Conservation (phyloP, 768 basidiomycete species). For the Sarcodon sp. region DNA sequence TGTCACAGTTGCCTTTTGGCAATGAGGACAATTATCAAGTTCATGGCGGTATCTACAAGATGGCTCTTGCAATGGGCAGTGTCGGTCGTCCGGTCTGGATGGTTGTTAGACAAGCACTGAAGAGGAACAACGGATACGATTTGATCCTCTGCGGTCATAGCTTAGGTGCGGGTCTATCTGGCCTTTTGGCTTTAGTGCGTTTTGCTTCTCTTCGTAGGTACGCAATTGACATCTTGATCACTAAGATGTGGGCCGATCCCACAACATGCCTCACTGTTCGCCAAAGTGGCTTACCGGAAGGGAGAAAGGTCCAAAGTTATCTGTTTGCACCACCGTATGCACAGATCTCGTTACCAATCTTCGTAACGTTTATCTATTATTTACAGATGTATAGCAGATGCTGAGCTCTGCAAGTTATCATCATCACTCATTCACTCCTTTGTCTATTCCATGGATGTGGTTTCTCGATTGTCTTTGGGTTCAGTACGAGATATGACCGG, state of each 20-base stretch:
- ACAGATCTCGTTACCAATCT: not conserved
- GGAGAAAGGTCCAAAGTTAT: slow-evolving; percentile 58
- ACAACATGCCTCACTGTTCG: slow-evolving; percentile 55
- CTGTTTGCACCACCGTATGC: slow-evolving; percentile 73
- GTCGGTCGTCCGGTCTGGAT: slow-evolving; percentile 66
- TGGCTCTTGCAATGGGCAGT: slow-evolving; percentile 71
- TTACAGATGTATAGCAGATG: slow-evolving; percentile 47
- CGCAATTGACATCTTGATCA: not conserved
- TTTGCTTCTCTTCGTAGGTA: slow-evolving; percentile 1
- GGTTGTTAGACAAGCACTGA: slow-evolving; percentile 59
- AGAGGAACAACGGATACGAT: slow-evolving; percentile 58
- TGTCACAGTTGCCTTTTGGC: not conserved
- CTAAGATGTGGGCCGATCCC: slow-evolving; percentile 79
- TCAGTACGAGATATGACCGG: slow-evolving; percentile 65
- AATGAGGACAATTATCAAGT: slow-evolving; percentile 35
- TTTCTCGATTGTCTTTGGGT: slow-evolving; percentile 67
- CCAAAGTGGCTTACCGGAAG: slow-evolving; percentile 58
- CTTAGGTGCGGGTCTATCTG: slow-evolving; percentile 73
- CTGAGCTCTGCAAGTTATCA: slow-evolving; percentile 44
- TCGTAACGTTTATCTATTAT: not conserved
- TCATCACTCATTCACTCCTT: slow-evolving; percentile 62
- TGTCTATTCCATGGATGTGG: slow-evolving; percentile 73
- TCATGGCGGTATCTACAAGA: slow-evolving; percentile 70
- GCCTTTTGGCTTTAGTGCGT: slow-evolving; percentile 58
- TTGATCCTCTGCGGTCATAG: slow-evolving; percentile 75